These are phyloP conservation scores for Warburgia ugandensis DNA, from an alignment of 164 flowering plant genomes.

Conservation along the genomic window DNA sequence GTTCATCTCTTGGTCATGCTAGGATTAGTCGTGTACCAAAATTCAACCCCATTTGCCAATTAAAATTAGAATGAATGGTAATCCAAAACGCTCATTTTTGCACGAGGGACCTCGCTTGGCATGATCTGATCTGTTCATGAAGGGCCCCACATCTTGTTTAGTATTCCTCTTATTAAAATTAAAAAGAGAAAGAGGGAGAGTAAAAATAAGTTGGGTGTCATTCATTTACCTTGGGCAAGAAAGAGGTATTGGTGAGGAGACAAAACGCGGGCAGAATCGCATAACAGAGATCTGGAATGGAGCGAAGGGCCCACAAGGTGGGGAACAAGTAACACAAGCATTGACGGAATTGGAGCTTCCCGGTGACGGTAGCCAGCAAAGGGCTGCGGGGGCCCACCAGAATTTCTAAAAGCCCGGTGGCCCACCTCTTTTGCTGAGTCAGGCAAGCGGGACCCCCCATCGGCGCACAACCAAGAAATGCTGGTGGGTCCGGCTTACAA, in stretches of 20 bases:
- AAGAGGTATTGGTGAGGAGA: constrained; percentile 34
- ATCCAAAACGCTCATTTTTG: no score
- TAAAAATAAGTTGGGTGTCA: background rate
- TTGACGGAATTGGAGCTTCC: constrained; percentile 37
- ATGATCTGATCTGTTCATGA: no score
- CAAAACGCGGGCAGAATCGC: constrained; percentile 45
- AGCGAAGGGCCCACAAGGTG: constrained; percentile 23
- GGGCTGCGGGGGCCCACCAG: constrained; percentile 32
- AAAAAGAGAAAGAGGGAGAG: background rate
- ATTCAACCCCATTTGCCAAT: no score
- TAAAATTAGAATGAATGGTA: no score
- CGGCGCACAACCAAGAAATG: constrained; percentile 54
- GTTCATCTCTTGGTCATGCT: no score
- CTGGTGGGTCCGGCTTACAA: constrained; percentile 27
- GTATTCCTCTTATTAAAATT: background rate
- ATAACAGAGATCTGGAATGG: constrained; percentile 47
- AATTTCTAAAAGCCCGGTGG: constrained; percentile 47
- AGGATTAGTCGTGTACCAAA: no score
- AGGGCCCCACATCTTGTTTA: no score
- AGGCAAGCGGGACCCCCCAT: constrained; percentile 21
- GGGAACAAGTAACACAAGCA: constrained; percentile 24
- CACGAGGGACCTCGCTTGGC: no score
- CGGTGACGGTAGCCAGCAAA: constrained; percentile 13
- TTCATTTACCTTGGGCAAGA: constrained; percentile 44
- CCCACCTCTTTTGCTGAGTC: constrained; percentile 53